Evolutionary conservation across 768 basidiomycete species (phyloP).

Genomic region (Mycena galericulata): DNA sequence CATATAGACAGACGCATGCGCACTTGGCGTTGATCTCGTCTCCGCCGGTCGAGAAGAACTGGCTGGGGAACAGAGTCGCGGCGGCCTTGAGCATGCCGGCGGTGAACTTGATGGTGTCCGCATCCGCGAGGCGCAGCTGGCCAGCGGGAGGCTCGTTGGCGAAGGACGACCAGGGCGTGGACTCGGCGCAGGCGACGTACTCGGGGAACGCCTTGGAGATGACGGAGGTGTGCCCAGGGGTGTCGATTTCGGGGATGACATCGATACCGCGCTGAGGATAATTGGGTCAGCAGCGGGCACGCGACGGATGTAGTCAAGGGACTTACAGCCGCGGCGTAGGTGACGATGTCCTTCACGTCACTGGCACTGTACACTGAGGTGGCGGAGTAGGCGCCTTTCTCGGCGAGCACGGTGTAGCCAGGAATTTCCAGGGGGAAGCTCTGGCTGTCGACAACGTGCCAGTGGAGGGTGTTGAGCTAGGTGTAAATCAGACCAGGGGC

Average conservation of each 20-base stretch:
- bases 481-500: background rate
- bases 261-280: conserved; percentile 64
- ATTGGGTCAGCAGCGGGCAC: conserved; percentile 7
- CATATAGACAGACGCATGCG: background rate
- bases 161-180: conserved; percentile 56
- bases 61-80: conserved; percentile 51
- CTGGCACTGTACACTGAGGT: conserved; percentile 61
- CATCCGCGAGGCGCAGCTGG: conserved; percentile 67
- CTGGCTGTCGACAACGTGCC: conserved; percentile 88
- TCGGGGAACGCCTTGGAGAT: conserved; percentile 67
- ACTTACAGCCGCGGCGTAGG: conserved; percentile 79
- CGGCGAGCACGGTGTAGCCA: conserved; percentile 69
- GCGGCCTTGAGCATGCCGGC: conserved; percentile 54
- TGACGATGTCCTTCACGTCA: conserved; percentile 70
- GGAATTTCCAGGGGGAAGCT: conserved; percentile 80
- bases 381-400: conserved; percentile 75
- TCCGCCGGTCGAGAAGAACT: conserved; percentile 70
- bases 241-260: conserved; percentile 71
- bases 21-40: conserved; percentile 68
- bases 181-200: conserved; percentile 63
- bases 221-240: conserved; percentile 71
- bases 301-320: background rate
- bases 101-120: conserved; percentile 58
- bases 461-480: conserved; percentile 82
- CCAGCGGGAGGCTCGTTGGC: conserved; percentile 74